Conservation (phyloP, 768 basidiomycete species). For the Lentinula detonsa region DNA sequence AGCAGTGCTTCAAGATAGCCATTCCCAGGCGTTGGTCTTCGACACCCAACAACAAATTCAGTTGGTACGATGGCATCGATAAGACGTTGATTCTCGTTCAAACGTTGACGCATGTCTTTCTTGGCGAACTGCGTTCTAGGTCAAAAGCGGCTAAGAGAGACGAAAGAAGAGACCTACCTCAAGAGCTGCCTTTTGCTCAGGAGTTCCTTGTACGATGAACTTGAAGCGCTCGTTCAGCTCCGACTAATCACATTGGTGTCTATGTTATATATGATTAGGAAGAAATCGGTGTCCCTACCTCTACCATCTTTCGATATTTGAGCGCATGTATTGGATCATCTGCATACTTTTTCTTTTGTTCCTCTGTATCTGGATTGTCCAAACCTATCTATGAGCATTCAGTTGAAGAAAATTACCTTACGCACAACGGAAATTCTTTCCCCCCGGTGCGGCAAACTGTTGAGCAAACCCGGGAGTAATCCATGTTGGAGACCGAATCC, state of each 20-base stretch:
- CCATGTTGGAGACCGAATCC: conserved; percentile 42
- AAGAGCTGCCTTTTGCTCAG: conserved; percentile 37
- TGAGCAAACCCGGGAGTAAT: conserved; percentile 28
- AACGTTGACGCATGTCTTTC: conserved; percentile 20
- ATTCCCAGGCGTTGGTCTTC: conserved; percentile 43
- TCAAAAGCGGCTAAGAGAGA: background rate
- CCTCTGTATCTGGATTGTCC: conserved; percentile 7
- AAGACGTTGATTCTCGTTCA: conserved; percentile 11
- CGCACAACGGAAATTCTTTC: conserved; percentile 16
- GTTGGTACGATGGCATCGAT: conserved; percentile 27
- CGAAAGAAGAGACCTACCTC: conserved; percentile 17
- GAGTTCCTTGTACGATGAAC: conserved; percentile 28
- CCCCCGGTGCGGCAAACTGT: conserved; percentile 24
- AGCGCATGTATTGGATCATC: conserved; percentile 31
- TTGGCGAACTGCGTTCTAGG: conserved; percentile 9
- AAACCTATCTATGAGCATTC: background rate
- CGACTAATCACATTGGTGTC: conserved; percentile 14
- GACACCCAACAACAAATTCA: conserved; percentile 39
- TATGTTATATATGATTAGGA: background rate
- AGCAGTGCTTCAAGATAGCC: conserved; percentile 46
- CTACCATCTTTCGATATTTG: conserved; percentile 24
- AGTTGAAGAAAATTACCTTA: too few species aligned
- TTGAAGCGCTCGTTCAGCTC: conserved; percentile 22
- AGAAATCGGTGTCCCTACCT: conserved; percentile 8
- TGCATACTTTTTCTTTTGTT: conserved; percentile 22